Base-by-base conservation (phyloP, 73 alveolate genomes). In the Paramecium primaurelia region DNA sequence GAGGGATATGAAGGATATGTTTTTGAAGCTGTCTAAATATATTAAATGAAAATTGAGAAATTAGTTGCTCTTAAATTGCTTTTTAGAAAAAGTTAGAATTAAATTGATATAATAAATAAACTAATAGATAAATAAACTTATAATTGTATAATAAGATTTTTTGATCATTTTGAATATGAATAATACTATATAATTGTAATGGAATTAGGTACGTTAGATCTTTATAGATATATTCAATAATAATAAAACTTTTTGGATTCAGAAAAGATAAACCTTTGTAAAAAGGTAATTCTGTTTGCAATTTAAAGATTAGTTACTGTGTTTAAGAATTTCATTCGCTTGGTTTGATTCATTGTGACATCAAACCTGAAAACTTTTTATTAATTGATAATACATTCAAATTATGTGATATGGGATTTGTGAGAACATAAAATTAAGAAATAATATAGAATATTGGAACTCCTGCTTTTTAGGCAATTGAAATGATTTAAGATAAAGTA, bases 1-100 rank as follows among this genome's bases (percentile, higher is more conserved):
- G 84, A 64, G 26, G 84, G 84, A 28, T 64, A 28, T 32, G 51
- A 64, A 64, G 84, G 84, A 28, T 64, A 64, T 64, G 84, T 64
- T 6, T 64, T 64, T 64, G 84, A 64, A 28, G 84, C 84, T 4
- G 84, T 64, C 28, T n/a, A 28, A 32, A 64, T 64, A 1, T 6
- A 28, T 64, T 20, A 32, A 12, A 34, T 28, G 47, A 64, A 64
- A 64, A 64, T 64, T 32, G 42, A 32, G 30, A 64, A 64, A 12
- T 32, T 34, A 64, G 84, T 64, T 12, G 84, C 84, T 12, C 51
- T 64, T 5, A 64, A 64, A 64, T 64, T 64, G 28, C 26, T 32
- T 3, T 64, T 64, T 64, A 64, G 26, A 34, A 64, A 12, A 26
- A 64, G 47, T 64, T 22, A 64, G 30, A 64, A 64, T 64, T 51